Evolutionary conservation across 2,329 filamentous ascomycete species (phyloP).

Genomic region (Fusarium sterilihyphosum): DNA sequence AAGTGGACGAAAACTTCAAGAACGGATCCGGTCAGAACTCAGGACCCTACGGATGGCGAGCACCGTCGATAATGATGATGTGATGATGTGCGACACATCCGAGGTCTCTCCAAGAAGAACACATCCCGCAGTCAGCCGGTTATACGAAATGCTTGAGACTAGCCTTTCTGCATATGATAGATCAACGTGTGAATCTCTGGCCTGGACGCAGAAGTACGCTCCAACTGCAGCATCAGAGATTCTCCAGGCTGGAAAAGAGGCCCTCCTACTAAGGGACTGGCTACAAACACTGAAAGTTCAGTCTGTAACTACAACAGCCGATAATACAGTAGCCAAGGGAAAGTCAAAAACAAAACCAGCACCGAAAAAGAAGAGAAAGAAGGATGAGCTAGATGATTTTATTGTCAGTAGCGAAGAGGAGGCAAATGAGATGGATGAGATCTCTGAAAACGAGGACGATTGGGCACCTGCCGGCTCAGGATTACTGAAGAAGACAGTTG

Average conservation of each 20-base stretch:
- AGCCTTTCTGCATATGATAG: constrained; percentile 82
- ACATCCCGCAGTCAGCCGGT: constrained; percentile 68
- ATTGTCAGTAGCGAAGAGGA: constrained; percentile 84
- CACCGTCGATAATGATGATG: constrained; percentile 18
- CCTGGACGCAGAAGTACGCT: constrained; percentile 89
- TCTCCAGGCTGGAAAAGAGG: constrained; percentile 78
- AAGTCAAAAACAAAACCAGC: constrained; percentile 44
- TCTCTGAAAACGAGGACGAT: constrained; percentile 69
- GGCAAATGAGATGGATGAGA: constrained; percentile 72
- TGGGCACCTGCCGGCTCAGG: constrained; percentile 52
- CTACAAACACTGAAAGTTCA: constrained; percentile 79
- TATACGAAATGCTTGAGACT: constrained; percentile 69
- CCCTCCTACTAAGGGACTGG: constrained; percentile 80
- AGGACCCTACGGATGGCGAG: constrained; percentile 41
- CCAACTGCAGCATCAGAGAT: constrained; percentile 76
- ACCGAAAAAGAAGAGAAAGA: constrained; percentile 72
- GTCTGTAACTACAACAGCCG: constrained; percentile 73
- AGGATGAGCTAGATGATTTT: constrained; percentile 82
- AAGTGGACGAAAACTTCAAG: constrained; percentile 64
- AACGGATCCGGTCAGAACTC: constrained; percentile 59
- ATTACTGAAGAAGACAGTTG: constrained; percentile 62
- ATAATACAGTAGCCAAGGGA: constrained; percentile 41
- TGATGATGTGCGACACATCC: constrained; percentile 51
- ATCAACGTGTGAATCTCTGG: constrained; percentile 75
- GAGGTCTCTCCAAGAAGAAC: constrained; percentile 31